Conservation (phyloP, 345 rosid species). For the Hibiscus mutabilis region DNA sequence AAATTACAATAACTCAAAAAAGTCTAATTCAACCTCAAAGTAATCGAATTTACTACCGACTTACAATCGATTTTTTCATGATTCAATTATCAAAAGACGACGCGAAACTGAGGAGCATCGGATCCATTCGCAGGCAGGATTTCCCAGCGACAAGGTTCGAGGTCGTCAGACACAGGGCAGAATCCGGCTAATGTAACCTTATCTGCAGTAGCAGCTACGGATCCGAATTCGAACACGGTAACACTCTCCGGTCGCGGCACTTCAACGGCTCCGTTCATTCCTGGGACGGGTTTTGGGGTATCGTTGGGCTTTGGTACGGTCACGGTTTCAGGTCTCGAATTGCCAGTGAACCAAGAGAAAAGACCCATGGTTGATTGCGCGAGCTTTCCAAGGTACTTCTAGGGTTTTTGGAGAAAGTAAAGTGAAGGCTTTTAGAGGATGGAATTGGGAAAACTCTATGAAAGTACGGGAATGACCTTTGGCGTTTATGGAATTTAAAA, state of each 20-base stretch:
- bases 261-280: slow-evolving; percentile 86
- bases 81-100: slow-evolving; percentile 48
- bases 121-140: slow-evolving; percentile 60
- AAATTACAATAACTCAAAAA: neutral
- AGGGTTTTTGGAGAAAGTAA: slow-evolving; percentile 7
- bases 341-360: slow-evolving; percentile 76
- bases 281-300: slow-evolving; percentile 28
- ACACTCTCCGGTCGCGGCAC: slow-evolving; percentile 71
- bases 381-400: neutral
- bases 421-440: neutral
- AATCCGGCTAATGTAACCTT: slow-evolving; percentile 83
- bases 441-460: neutral
- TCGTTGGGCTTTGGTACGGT: slow-evolving; percentile 24
- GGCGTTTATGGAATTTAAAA: neutral
- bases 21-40: neutral
- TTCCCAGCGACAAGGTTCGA: slow-evolving; percentile 95
- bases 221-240: slow-evolving; percentile 89
- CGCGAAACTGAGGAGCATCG: slow-evolving; percentile 90
- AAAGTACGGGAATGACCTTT: neutral
- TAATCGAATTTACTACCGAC: neutral
- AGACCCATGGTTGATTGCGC: slow-evolving; percentile 52
- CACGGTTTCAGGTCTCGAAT: slow-evolving; percentile 35
- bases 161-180: slow-evolving; percentile 90
- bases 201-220: slow-evolving; percentile 62
- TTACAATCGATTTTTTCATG: neutral